A percentile compares a stretch with the other conserved stretches of the same genome.
phyloP scores from a whole-genome alignment of 2,329 filamentous ascomycete genomes.

The Sphaceloma murrayae region DNA sequence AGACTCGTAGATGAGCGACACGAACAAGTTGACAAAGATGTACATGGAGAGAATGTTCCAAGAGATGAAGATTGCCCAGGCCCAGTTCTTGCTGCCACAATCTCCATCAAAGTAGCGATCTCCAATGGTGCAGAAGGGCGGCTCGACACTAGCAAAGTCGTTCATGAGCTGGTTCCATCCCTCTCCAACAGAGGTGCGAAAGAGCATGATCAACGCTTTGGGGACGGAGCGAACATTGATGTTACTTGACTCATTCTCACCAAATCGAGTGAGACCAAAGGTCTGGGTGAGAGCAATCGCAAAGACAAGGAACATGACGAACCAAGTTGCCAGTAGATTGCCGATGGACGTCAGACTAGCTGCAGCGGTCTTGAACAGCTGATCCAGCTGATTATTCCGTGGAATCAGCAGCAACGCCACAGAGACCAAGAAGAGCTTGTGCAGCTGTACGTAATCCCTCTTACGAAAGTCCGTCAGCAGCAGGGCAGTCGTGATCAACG shows the following conservation, averaged over 20 bases:
- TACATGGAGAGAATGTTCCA: conserved; percentile 99
- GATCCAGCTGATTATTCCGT: conserved; percentile 90
- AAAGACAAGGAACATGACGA: conserved; percentile 91
- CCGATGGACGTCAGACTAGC: conserved; percentile 84
- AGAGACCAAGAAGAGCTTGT: conserved; percentile 89
- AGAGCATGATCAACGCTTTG: conserved; percentile 85
- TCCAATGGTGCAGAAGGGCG: conserved; percentile 69
- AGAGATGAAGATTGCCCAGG: conserved; percentile 76
- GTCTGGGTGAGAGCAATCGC: conserved; percentile 94
- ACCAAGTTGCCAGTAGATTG: conserved; percentile 91
- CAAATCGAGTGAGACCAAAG: conserved; percentile 89
- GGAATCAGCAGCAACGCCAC: conserved; percentile 87
- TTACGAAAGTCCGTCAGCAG: conserved; percentile 51
- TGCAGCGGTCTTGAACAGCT: conserved; percentile 96
- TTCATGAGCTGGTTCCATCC: conserved; percentile 98
- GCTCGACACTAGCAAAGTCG: conserved; percentile 72
- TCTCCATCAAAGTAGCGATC: conserved; percentile 74
- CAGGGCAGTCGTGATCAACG: conserved; percentile 73
- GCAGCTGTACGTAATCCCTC: conserved; percentile 63
- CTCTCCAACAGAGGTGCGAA: conserved; percentile 86
- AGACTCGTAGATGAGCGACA: conserved; percentile 97
- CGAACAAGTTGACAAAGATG: conserved; percentile 96
- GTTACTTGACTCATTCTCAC: conserved; percentile 59
- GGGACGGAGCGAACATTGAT: conserved; percentile 90
- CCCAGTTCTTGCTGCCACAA: conserved; percentile 85